Evolutionary conservation across 2,329 filamentous ascomycete species (phyloP), one percentile per base, ranked within the genome.

Genomic region (Akanthomyces lecanii): DNA sequence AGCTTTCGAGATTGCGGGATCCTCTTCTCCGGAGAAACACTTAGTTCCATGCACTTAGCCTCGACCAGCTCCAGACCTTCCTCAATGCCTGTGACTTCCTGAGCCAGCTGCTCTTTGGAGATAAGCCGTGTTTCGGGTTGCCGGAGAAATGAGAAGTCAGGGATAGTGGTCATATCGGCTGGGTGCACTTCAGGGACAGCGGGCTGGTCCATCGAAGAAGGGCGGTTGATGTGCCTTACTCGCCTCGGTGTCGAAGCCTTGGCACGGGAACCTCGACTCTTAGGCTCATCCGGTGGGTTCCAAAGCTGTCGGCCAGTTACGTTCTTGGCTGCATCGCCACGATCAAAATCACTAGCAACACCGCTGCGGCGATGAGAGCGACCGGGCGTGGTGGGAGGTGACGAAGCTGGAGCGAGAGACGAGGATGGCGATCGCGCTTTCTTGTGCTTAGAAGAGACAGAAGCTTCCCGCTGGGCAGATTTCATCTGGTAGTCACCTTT

Each of bases 21-120:
- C 4, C 81, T 77, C 0, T 77, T 76, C 0, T 79, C 81, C 51
- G 86, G 83, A 0, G 84, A 81, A 10, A 85, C 86, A 67, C 94
- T 90, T 1, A 96, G 88, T 61, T 96, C 89, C 0, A 96, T 93
- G 68, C 92, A 94, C 68, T 95, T 92, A 28, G 85, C 86, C 71
- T 98, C 94, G 0, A 97, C 90, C 86, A 95, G 91, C 0, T 91
- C 88, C 0, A 97, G 76, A 0, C 90, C 92, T 0, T 88, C 87
- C 69, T 97, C 96, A 4, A 95, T 95, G 0, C 87, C 87, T 63
- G 92, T 92, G 0, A 96, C 89, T 69, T 97, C 92, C 0, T 87
- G 86, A 0, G 91, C 85, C 0, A 97, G 79, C 67, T 96, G 89
- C 0, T 92, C 88, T 65, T 91, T 88, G 0, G 87, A 88, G 8